A percentile compares a stretch with the other conserved stretches of the same genome.
phyloP scores from a whole-genome alignment of 2,329 filamentous ascomycete species.

The Bipolaris cookei region DNA sequence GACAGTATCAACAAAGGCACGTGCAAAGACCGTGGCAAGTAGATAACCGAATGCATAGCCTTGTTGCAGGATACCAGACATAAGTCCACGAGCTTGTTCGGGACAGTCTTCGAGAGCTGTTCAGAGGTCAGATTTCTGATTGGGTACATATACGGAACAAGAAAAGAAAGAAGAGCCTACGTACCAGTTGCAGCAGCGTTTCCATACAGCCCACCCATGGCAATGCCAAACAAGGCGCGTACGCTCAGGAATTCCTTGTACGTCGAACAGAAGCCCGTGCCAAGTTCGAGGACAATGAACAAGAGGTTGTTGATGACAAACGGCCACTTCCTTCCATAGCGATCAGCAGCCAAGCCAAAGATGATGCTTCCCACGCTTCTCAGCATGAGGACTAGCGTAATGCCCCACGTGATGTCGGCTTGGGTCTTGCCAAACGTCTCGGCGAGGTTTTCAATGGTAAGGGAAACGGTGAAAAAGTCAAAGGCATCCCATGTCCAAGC shows the following conservation, averaged over 20 bases:
- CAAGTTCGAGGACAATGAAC: constrained; percentile 67
- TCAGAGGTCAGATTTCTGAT: constrained; percentile 1
- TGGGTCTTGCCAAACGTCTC: constrained; percentile 61
- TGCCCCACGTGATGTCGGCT: constrained; percentile 66
- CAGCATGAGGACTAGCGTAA: constrained; percentile 61
- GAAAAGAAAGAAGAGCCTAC: background rate
- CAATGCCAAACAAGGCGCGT: constrained; percentile 66
- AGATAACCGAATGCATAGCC: constrained; percentile 70
- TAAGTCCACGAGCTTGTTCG: constrained; percentile 62
- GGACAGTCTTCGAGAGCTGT: constrained; percentile 67
- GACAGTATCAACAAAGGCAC: constrained; percentile 75
- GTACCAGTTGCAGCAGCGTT: constrained; percentile 64
- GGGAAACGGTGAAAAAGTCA: constrained; percentile 68
- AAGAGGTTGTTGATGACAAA: constrained; percentile 67
- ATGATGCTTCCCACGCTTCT: constrained; percentile 64
- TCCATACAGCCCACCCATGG: constrained; percentile 69
- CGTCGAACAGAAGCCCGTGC: constrained; percentile 64
- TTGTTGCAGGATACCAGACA: constrained; percentile 68
- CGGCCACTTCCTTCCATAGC: constrained; percentile 63
- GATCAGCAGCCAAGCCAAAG: constrained; percentile 62
- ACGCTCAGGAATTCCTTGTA: constrained; percentile 65
- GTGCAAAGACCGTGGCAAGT: constrained; percentile 62
- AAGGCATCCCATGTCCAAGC: constrained; percentile 61
- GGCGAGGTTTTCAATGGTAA: constrained; percentile 62
- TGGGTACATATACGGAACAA: background rate